Base-by-base conservation (phyloP, 352 stramenopile genomes). In the Elongisporangium undulatum region DNA sequence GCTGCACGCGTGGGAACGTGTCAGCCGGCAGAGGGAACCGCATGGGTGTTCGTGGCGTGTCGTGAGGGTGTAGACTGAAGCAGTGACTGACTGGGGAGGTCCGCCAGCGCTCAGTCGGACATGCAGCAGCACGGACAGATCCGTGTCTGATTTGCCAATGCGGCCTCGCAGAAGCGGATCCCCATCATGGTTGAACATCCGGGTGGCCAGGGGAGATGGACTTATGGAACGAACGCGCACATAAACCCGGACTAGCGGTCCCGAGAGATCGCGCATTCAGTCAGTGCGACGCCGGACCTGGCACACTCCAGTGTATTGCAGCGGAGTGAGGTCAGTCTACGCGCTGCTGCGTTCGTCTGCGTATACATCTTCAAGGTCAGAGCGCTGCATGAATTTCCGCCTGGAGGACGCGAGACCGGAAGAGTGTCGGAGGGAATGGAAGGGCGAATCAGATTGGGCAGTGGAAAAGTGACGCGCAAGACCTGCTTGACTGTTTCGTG, bases 51-150 rank as follows among this genome's bases (percentile, higher is more conserved):
- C 9, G 34, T 45, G 12, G 5, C 13, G 2, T 26, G 23, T 5
- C 5, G 23, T 26, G 23, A 2, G 16, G 34, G 12, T 17, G 34
- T 12, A 17, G 34, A 45, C 34, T 45, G 34, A 45, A 77, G 56
- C 74, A 94, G 52, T 79, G 80, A 8, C 64, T 79, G 80, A 8
- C 64, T 96, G 51, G 76, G 81, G 55, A 62, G 69, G 3, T 75
- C 76, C 56, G 83, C 84, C 17, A 83, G 90, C 49, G 90, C 88
- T 34, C 86, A 97, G n/a, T 96, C 87, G 34, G 71, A 97, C 19
- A 97, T 98, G 75, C 97, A 98, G 71, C 86, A 82, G 53, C n/a
- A 91, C 97, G 54, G 83, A 96, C 65, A 95, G 93, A 10, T 10
- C 10, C 29, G 29, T 45, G 34, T 45, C 34, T 45, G 34, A 45